Conservation (phyloP, 2,329 filamentous ascomycete genomes). For the Penicillium polonicum region DNA sequence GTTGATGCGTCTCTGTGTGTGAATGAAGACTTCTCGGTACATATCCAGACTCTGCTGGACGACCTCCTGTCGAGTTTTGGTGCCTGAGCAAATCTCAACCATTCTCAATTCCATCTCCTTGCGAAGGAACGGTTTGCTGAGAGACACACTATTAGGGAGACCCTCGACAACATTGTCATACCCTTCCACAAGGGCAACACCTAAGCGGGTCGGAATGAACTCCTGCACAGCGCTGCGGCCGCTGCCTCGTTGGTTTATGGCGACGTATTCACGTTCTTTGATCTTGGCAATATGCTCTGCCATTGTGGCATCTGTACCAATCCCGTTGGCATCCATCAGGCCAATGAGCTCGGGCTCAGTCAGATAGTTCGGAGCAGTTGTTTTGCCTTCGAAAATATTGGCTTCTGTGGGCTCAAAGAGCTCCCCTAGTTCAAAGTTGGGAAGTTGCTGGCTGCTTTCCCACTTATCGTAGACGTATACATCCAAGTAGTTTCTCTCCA, state of each 20-base stretch:
- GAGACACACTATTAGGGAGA: slow-evolving; percentile 60
- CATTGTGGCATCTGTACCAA: slow-evolving; percentile 98
- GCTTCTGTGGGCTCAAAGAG: slow-evolving; percentile 84
- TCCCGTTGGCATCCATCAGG: slow-evolving; percentile 97
- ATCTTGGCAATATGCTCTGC: slow-evolving; percentile 97
- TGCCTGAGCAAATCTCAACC: slow-evolving; percentile 93
- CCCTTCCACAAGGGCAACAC: slow-evolving; percentile 86
- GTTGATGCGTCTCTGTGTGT: slow-evolving; percentile 73
- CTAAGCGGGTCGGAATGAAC: slow-evolving; percentile 89
- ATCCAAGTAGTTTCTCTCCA: slow-evolving; percentile 89
- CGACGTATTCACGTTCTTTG: slow-evolving; percentile 83
- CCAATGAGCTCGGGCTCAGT: slow-evolving; percentile 95
- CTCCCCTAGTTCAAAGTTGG: slow-evolving; percentile 76
- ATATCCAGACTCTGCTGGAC: slow-evolving; percentile 80
- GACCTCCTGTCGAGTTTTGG: slow-evolving; percentile 69
- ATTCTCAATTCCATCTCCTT: slow-evolving; percentile 98
- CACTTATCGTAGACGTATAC: slow-evolving; percentile 97
- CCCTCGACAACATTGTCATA: slow-evolving; percentile 94
- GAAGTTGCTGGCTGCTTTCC: slow-evolving; percentile 82
- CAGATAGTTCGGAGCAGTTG: slow-evolving; percentile 76
- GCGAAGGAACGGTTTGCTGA: slow-evolving; percentile 91
- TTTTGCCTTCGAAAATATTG: slow-evolving; percentile 87
- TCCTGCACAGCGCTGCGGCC: slow-evolving; percentile 64
- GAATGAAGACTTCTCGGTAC: slow-evolving; percentile 82
- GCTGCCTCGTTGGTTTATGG: slow-evolving; percentile 57